Percentiles rank a stretch among this genome's conserved stretches.
phyloP scores from a whole-genome alignment of 257 asterid genomes.

The Solanum sitiens region DNA sequence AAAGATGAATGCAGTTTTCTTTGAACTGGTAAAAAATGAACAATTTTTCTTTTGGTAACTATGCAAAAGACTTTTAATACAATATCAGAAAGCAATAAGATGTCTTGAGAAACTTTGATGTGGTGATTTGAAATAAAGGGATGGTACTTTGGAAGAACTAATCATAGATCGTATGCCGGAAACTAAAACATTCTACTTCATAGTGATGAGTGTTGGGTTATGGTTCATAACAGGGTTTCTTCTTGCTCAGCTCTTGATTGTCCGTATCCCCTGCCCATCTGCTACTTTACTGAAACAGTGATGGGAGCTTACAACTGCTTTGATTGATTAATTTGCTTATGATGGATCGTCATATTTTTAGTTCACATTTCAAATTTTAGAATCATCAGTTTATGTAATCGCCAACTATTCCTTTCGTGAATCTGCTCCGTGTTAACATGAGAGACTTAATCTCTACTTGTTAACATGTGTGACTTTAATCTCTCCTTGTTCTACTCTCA shows the following conservation, averaged over 20 bases:
- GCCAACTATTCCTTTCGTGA: neutral
- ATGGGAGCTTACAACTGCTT: neutral
- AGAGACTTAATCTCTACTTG: neutral
- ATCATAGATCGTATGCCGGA: neutral
- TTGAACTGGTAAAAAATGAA: too few species aligned
- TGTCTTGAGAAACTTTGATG: neutral
- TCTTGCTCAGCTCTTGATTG: neutral
- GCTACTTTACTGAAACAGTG: neutral
- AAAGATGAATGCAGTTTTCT: too few species aligned
- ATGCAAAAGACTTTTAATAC: too few species aligned
- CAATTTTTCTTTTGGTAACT: too few species aligned
- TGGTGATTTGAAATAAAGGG: neutral
- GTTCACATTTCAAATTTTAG: neutral
- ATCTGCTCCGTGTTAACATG: neutral
- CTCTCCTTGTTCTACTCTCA: neutral
- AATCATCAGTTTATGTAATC: neutral
- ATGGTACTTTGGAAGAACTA: neutral
- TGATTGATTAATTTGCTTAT: neutral
- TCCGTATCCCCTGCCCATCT: neutral
- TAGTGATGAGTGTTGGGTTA: neutral
- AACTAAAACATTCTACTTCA: neutral
- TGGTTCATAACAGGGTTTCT: neutral
- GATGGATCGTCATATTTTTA: neutral
- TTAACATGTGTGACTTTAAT: neutral
- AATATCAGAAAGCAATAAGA: neutral